Percentiles rank a stretch among this genome's conserved stretches.
Conservation (phyloP, 2,329 filamentous ascomycete species). For the Akanthomyces dipterigenus region DNA sequence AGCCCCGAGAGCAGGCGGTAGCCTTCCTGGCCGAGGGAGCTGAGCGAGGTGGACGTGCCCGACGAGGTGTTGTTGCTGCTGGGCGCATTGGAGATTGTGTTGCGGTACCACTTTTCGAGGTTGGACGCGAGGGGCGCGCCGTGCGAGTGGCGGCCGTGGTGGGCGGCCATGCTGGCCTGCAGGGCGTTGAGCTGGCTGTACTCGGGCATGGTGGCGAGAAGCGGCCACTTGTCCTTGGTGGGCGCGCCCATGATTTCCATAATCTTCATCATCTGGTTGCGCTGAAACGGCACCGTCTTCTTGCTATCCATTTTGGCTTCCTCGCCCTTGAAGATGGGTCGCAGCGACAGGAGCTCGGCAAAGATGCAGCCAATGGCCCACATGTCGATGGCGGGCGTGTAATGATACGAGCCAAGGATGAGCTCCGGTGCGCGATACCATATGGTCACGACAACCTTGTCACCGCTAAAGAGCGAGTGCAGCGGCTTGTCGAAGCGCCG, state of each 20-base stretch:
- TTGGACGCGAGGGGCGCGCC: constrained; percentile 32
- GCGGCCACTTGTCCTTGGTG: constrained; percentile 81
- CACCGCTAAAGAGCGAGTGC: constrained; percentile 83
- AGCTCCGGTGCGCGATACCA: constrained; percentile 97
- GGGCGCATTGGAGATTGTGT: constrained; percentile 55
- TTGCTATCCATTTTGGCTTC: constrained; percentile 99
- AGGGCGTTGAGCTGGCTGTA: constrained; percentile 62
- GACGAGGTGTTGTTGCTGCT: constrained; percentile 40
- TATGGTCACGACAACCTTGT: constrained; percentile 98
- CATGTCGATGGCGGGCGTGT: constrained; percentile 93
- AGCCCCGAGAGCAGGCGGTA: constrained; percentile 75
- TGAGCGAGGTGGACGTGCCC: constrained; percentile 35
- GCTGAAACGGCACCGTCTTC: constrained; percentile 93
- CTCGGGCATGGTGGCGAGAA: constrained; percentile 80
- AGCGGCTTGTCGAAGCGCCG: constrained; percentile 91
- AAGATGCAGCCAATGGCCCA: constrained; percentile 99
- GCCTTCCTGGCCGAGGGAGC: constrained; percentile 66
- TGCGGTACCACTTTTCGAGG: constrained; percentile 76
- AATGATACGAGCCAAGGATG: constrained; percentile 86
- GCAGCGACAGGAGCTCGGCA: constrained; percentile 79
- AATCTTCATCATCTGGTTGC: constrained; percentile 98
- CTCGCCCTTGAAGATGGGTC: constrained; percentile 97
- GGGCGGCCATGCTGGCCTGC: constrained; percentile 38
- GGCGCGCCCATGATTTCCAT: constrained; percentile 93
- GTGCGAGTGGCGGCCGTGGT: constrained; percentile 23